These are phyloP conservation scores for Datura wrightii DNA, from an alignment of 257 asterid species.

Conservation along the genomic window DNA sequence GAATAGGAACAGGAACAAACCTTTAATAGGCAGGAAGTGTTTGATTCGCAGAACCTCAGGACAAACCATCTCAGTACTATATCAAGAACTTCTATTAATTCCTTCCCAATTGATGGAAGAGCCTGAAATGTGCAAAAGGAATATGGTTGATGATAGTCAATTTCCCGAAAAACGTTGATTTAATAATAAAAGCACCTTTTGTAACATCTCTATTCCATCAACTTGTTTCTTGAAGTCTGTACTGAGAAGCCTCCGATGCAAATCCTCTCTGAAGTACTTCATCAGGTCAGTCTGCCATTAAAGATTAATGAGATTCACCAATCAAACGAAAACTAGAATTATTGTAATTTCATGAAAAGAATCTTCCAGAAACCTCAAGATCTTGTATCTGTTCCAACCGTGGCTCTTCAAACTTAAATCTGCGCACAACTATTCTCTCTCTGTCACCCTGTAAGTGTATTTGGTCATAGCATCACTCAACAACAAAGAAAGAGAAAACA, in stretches of 20 bases:
- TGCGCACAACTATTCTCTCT: conserved; percentile 84
- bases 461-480: background rate
- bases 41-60: conserved; percentile 88
- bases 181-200: conserved; percentile 64
- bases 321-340: background rate
- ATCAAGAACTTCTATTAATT: conserved; percentile 85
- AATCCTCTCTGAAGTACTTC: conserved; percentile 94
- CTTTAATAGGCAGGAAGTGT: conserved; percentile 94
- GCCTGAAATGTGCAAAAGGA: conserved; percentile 61
- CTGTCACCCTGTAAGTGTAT: conserved; percentile 84
- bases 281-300: conserved; percentile 71
- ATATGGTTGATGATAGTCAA: conserved; percentile 34
- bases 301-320: conserved; percentile 29
- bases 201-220: conserved; percentile 98
- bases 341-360: conserved; percentile 24
- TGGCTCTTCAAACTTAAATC: conserved; percentile 91
- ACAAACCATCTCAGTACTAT: conserved; percentile 91
- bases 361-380: conserved; percentile 72
- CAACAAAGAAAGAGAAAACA: background rate
- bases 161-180: conserved; percentile 7
- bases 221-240: conserved; percentile 96
- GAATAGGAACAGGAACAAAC: conserved; percentile 40
- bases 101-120: conserved; percentile 76
- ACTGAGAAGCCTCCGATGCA: conserved; percentile 85
- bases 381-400: conserved; percentile 98